Evolutionary conservation across 2,329 filamentous ascomycete species (phyloP).

Genomic region (Daldinia eschscholtzii): DNA sequence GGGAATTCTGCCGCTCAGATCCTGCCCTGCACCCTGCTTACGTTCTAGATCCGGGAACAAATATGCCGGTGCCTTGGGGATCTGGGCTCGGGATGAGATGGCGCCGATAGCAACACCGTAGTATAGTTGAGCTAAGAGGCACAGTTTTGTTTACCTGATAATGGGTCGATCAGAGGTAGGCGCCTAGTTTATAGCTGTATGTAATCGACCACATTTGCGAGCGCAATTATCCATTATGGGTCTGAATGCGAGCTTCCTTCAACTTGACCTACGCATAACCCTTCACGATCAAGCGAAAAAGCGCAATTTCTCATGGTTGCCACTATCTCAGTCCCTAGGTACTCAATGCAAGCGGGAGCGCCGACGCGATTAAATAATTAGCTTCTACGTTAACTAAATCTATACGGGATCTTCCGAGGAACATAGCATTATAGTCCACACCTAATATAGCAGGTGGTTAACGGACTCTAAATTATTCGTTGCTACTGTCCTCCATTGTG

Average conservation of each 20-base stretch:
- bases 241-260: neutral
- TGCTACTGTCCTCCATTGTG: conserved; percentile 2
- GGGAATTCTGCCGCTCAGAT: conserved; percentile 17
- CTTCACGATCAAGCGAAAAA: neutral
- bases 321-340: neutral
- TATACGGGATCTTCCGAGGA: neutral
- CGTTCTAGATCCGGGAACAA: conserved; percentile 24
- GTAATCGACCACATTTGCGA: neutral
- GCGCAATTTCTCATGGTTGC: neutral
- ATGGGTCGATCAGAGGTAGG: neutral
- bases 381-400: neutral
- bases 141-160: conserved; percentile 4
- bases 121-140: neutral
- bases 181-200: neutral
- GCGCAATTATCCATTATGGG: neutral
- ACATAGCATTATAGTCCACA: neutral
- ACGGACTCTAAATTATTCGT: neutral
- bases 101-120: neutral
- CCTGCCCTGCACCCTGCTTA: conserved; percentile 9
- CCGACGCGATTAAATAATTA: conserved; percentile 1
- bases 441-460: conserved; percentile 8
- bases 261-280: neutral
- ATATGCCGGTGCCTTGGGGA: neutral
- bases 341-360: neutral
- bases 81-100: conserved; percentile 2